Evolutionary conservation across 2,329 filamentous ascomycete species (phyloP).

Genomic region (Fusarium virguliforme): DNA sequence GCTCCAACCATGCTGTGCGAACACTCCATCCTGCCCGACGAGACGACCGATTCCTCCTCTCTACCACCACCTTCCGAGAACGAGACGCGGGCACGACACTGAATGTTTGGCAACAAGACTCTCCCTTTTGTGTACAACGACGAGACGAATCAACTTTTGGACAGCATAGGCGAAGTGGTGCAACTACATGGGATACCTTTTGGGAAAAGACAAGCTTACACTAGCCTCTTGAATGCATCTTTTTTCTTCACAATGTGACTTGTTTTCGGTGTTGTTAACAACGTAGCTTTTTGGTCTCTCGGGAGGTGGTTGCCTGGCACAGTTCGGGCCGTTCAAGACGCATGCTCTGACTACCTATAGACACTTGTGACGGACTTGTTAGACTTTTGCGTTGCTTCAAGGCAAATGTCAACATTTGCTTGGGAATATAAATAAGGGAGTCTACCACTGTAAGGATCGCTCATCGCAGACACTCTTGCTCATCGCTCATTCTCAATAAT

Average conservation of each 20-base stretch:
- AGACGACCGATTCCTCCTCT: constrained; percentile 8
- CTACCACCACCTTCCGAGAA: constrained; percentile 1
- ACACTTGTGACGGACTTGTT: too few relatives aligned
- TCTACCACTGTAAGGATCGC: too few relatives aligned
- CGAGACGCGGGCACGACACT: background rate
- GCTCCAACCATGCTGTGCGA: background rate
- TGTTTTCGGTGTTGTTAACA: constrained; percentile 9
- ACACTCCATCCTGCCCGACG: background rate
- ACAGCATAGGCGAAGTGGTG: constrained; percentile 53
- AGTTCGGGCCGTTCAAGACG: too few relatives aligned
- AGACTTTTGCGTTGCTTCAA: too few relatives aligned
- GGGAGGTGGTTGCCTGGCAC: too few relatives aligned
- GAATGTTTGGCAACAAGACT: constrained; percentile 8
- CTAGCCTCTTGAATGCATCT: constrained; percentile 42
- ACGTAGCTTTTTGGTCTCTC: background rate
- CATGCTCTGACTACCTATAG: too few relatives aligned
- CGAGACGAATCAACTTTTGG: constrained; percentile 42
- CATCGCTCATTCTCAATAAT: too few relatives aligned
- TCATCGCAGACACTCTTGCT: too few relatives aligned
- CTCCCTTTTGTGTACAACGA: constrained; percentile 23
- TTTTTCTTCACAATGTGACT: constrained; percentile 23
- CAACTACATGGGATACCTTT: constrained; percentile 40
- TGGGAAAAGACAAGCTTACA: constrained; percentile 27
- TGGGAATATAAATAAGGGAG: too few relatives aligned
- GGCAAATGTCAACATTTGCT: too few relatives aligned